Base-by-base conservation (phyloP, 768 basidiomycete genomes). In the Phallus indusiatus region DNA sequence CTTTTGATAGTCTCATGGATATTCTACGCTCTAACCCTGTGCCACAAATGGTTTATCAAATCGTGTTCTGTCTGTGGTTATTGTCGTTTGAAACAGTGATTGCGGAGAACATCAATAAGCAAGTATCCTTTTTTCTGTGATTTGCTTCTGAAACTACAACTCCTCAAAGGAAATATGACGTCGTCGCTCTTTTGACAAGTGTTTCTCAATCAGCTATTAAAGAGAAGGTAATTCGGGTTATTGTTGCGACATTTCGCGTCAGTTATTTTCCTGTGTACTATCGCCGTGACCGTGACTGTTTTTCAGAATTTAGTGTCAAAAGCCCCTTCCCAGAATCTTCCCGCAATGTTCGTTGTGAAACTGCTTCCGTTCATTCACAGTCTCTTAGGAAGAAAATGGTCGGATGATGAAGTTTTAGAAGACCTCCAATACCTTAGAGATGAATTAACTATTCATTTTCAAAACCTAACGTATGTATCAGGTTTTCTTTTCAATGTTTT, bases 11-110 rank as follows among this genome's bases (percentile, higher is more conserved):
- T 20, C 76, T 96, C 49, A 81, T 94, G 5, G 89, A 94, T 33
- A 87, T 90, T 22, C 75, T 97, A 58, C 86, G 85, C 66, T 77
- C 84, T 55, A 88, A 83, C 62, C 85, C 90, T 16, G 83, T 85
- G 20, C 90, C 94, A 18, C 96, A 99, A 73, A 90, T 95, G 84
- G 88, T 83, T 73, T 99, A 98, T 69, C 94, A 96, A 77, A 84
- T 94, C 47, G 83, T 83, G 22, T 90, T 92, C 69, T 95, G 91
- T 69, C 75, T 97, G 62, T 99, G 96, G 96, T 74, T 97, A 54
- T 74, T 98, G 58, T 89, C 93, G 0, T 99, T 96, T 63, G 93
- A 99, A 68, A 78, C 83, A 65, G 80, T 85, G 37, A 78, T 96
- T 33, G 89, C 94, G 0, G 83, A 88, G 63, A 79, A 90, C 54